phyloP scores from a whole-genome alignment of 768 basidiomycete genomes.

The Lactarius psammicola region DNA sequence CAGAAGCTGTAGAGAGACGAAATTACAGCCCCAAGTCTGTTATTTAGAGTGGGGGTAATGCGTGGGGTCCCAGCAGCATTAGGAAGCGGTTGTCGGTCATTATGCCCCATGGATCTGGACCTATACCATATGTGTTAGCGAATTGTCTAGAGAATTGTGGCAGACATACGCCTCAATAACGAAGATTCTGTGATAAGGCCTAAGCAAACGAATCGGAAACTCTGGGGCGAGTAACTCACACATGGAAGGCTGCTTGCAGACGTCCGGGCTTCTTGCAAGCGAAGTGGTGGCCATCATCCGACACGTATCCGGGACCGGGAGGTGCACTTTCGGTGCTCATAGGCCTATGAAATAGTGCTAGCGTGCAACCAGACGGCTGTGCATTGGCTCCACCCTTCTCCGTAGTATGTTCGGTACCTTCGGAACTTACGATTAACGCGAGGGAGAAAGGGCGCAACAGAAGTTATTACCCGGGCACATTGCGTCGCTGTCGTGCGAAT shows the following conservation, averaged over 20 bases:
- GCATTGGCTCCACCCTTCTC: conserved; percentile 35
- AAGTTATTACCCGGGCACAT: conserved; percentile 50
- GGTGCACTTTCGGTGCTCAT: conserved; percentile 32
- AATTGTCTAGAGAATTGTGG: too few species aligned
- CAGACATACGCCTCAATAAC: conserved; percentile 46
- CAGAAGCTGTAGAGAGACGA: conserved; percentile 56
- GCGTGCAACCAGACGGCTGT: conserved; percentile 51
- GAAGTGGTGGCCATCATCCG: conserved; percentile 55
- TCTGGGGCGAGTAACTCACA: conserved; percentile 41
- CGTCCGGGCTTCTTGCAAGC: conserved; percentile 51
- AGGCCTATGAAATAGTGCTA: conserved; percentile 51
- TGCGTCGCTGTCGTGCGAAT: conserved; percentile 39
- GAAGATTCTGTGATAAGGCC: conserved; percentile 42
- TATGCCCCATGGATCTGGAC: conserved; percentile 48
- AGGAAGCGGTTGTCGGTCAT: conserved; percentile 45
- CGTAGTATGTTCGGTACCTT: conserved; percentile 50
- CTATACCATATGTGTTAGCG: conserved; percentile 34
- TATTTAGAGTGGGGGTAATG: conserved; percentile 41
- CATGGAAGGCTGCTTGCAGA: conserved; percentile 54
- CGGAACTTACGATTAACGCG: not conserved
- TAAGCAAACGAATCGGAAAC: not conserved
- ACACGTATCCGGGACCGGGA: conserved; percentile 46
- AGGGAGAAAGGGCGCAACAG: not conserved
- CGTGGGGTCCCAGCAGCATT: conserved; percentile 41
- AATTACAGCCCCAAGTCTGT: conserved; percentile 58